Evolutionary conservation across 192 early-diverging fungal genomes (phyloP), one percentile per base, ranked within the genome.

Genomic region (Globomyces pollinis-pini): DNA sequence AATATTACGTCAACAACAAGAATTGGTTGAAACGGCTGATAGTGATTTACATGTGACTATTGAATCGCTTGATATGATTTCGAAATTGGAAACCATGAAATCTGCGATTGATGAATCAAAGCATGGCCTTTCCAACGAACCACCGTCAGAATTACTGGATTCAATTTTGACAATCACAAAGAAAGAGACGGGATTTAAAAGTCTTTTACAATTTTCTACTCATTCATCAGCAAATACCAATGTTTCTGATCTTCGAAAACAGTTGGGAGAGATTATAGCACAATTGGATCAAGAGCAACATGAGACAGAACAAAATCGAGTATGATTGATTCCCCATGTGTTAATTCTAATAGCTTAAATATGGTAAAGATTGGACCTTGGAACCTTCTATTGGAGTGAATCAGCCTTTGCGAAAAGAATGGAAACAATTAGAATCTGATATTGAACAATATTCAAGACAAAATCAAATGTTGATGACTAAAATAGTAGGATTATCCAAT

Each of bases 201-300:
- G n/a, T n/a, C n/a, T n/a, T n/a, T n/a, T n/a, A n/a, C n/a, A n/a
- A n/a, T n/a, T n/a, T n/a, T n/a, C n/a, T n/a, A n/a, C n/a, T n/a
- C n/a, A n/a, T n/a, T n/a, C n/a, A n/a, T n/a, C n/a, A n/a, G n/a
- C n/a, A n/a, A n/a, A n/a, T n/a, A n/a, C n/a, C n/a, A n/a, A n/a
- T n/a, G n/a, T n/a, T n/a, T n/a, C n/a, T n/a, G n/a, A n/a, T n/a
- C n/a, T n/a, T n/a, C n/a, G n/a, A n/a, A n/a, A n/a, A n/a, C n/a
- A n/a, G n/a, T n/a, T n/a, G n/a, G n/a, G n/a, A n/a, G n/a, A n/a
- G n/a, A n/a, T n/a, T n/a, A n/a, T n/a, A n/a, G n/a, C n/a, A n/a
- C n/a, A n/a, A n/a, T 64, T 98, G 39, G 94, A 98, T 60, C 84
- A 88, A 28, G 94, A 98, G 76, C 88, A 88, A 63, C 77, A 76